Evolutionary conservation across 768 basidiomycete genomes (phyloP).

Genomic region (Scleroderma citrinum): DNA sequence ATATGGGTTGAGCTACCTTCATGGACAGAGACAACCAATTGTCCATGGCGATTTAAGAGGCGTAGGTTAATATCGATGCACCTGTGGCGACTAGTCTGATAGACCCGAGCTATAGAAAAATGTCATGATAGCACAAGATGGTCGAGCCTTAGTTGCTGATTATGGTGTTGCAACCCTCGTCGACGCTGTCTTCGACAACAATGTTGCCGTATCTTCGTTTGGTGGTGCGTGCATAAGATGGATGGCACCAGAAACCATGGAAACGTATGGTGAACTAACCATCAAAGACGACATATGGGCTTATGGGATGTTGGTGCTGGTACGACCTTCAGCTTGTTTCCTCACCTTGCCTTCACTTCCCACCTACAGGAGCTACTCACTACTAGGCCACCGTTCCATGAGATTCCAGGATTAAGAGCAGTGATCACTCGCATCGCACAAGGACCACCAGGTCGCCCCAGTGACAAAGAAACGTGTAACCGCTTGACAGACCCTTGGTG

Average conservation of each 20-base stretch:
- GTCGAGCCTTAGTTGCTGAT: neutral
- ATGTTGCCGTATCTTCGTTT: neutral
- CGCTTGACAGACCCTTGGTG: neutral
- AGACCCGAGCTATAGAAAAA: neutral
- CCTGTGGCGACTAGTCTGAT: neutral
- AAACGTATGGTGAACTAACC: neutral
- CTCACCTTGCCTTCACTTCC: neutral
- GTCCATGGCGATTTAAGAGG: conserved; percentile 1
- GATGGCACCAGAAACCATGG: neutral
- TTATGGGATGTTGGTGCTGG: neutral
- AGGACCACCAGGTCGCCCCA: neutral
- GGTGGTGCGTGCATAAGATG: neutral
- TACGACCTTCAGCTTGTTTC: neutral
- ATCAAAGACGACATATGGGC: neutral
- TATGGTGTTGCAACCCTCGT: neutral
- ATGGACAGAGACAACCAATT: neutral
- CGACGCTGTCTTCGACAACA: neutral
- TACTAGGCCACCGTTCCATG: neutral
- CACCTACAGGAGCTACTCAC: neutral
- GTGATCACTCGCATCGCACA: neutral
- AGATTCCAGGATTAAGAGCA: neutral
- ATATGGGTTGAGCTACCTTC: neutral
- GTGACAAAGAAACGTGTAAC: neutral
- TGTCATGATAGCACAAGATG: neutral
- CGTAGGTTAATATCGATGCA: neutral